Percentiles rank a stretch among this genome's conserved stretches.
phyloP scores from a whole-genome alignment of 305 asterid genomes.

The Fraxinus platypoda region DNA sequence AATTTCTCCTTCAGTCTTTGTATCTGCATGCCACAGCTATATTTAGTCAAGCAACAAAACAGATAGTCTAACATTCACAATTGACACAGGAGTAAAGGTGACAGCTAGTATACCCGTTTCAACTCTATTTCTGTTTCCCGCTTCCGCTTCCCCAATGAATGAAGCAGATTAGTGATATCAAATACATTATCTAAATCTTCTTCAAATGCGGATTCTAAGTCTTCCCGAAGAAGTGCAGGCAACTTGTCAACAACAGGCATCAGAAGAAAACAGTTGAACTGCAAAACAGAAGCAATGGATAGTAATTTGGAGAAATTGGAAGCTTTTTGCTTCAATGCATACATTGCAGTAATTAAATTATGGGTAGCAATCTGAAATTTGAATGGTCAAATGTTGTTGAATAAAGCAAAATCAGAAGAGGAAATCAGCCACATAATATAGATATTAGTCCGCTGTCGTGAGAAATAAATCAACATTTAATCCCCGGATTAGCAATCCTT shows the following conservation, averaged over 20 bases:
- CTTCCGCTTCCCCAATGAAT: conserved; percentile 71
- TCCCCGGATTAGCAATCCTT: background rate
- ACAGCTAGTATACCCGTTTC: conserved; percentile 55
- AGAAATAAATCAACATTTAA: background rate
- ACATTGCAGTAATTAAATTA: background rate
- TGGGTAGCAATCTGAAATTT: background rate
- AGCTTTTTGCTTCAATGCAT: background rate
- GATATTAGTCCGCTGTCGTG: background rate
- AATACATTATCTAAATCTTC: conserved; percentile 77
- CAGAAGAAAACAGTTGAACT: conserved; percentile 93
- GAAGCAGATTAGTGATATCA: conserved; percentile 69
- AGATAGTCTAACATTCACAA: background rate
- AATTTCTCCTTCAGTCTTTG: conserved; percentile 83
- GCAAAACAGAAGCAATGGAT: conserved; percentile 35
- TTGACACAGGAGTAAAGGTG: conserved; percentile 1
- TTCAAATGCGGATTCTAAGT: conserved; percentile 82
- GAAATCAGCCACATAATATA: too few relatives aligned
- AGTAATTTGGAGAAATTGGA: conserved; percentile 13
- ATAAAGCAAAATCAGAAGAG: background rate
- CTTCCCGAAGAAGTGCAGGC: conserved; percentile 91
- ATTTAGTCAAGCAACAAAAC: conserved; percentile 16
- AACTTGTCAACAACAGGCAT: conserved; percentile 98
- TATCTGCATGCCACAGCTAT: conserved; percentile 46
- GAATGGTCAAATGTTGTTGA: background rate
- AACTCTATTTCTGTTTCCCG: conserved; percentile 86